These are phyloP conservation scores for Phoenix dactylifera DNA, from an alignment of 176 grass and related monocot species.

Conservation along the genomic window DNA sequence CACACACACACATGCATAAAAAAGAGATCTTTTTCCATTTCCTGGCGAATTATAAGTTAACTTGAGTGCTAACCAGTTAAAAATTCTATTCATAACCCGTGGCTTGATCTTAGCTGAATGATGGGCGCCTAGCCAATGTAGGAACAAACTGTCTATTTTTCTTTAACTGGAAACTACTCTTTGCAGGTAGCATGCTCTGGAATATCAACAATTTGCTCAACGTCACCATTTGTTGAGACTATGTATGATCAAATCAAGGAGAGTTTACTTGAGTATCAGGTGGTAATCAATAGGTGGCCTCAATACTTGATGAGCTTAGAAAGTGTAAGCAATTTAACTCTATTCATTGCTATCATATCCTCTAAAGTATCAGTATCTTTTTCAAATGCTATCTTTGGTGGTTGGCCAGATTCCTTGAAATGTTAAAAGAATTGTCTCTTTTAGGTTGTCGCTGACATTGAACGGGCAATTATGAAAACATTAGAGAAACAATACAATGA, in stretches of 20 bases:
- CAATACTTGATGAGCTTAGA: constrained; percentile 81
- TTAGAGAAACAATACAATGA: constrained; percentile 83
- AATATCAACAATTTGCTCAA: constrained; percentile 31
- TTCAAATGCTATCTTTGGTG: too few species aligned
- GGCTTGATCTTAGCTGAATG: too few species aligned
- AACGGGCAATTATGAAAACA: constrained; percentile 67
- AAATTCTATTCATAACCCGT: too few species aligned
- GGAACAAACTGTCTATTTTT: not conserved
- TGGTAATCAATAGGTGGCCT: constrained; percentile 96
- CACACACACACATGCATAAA: not conserved
- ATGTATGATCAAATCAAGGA: constrained; percentile 85
- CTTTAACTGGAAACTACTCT: constrained; percentile 21
- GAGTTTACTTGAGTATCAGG: constrained; percentile 70
- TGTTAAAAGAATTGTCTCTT: constrained; percentile 11
- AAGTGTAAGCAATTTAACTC: constrained; percentile 32
- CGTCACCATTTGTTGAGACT: constrained; percentile 65
- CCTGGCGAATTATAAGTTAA: too few species aligned
- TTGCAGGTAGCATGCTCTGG: constrained; percentile 49
- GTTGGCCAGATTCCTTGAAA: too few species aligned
- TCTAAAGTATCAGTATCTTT: too few species aligned
- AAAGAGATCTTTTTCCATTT: not conserved
- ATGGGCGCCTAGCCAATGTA: too few species aligned
- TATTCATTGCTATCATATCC: not conserved
- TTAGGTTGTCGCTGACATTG: constrained; percentile 82
- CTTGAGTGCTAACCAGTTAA: too few species aligned